Evolutionary conservation across 164 flowering plant species (phyloP), one percentile per base, ranked within the genome.

Genomic region (grape (Vitis vinifera)): DNA sequence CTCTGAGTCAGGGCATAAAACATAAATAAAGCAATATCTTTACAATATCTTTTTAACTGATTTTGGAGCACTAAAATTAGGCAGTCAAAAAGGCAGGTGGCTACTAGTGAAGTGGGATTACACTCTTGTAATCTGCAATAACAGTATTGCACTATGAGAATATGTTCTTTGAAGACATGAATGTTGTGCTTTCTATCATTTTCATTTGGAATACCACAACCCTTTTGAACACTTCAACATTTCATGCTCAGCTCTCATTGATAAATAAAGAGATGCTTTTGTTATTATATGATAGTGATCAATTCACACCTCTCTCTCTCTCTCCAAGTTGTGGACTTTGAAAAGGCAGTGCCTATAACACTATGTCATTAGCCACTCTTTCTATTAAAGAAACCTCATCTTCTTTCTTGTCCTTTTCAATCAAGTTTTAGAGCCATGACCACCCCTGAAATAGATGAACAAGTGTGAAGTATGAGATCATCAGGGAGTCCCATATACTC

Each of bases 111-210:
- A 37, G 44, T 23, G 62, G 62, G 62, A 59, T 59, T 59, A 59
- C 29, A 59, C 19, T 13, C 59, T 57, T 16, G 8, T 57, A 57
- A 57, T 57, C 59, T 57, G 37, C 37, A 59, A 7, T 5, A 59
- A 23, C 13, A 27, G 44, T 27, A 23, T 19, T 0, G 62, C 31
- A 59, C 14, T 59, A 59, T 17, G n/a, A 37, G 62, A 59, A 59
- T 59, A 59, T 23, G 44, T 27, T 55, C 49, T 29, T 66, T 52
- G 59, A 2, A 52, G 13, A 27, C 9, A 51, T 65, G 59, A 66
- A 10, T 66, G 68, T 30, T 65, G 49, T 52, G 47, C 68, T 29
- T 66, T 66, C 5, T 14, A 30, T 66, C 68, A 52, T 66, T 30
- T 15, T 66, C 68, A 53, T 59, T 59, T 8, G 62, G 62, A 59